These are phyloP conservation scores for Citrus cavaleriei DNA, from an alignment of 345 rosid genomes.

Conservation along the genomic window DNA sequence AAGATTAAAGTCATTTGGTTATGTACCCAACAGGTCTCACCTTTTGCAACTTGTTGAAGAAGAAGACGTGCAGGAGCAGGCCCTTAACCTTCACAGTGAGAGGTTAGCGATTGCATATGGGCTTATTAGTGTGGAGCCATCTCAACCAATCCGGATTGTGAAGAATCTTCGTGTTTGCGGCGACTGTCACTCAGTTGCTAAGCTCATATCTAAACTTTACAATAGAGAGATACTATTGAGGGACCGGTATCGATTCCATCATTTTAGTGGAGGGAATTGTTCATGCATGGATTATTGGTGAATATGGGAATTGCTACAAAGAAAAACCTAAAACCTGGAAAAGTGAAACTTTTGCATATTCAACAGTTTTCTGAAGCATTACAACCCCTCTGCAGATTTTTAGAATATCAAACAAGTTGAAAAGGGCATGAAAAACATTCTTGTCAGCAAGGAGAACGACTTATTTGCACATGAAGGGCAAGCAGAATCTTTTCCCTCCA, in stretches of 20 bases:
- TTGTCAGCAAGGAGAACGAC: background rate
- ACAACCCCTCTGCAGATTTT: no score
- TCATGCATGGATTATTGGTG: constrained; percentile 75
- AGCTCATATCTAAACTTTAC: constrained; percentile 55
- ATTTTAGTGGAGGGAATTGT: constrained; percentile 57
- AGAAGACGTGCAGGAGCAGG: constrained; percentile 58
- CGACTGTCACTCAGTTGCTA: constrained; percentile 66
- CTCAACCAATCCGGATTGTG: constrained; percentile 50
- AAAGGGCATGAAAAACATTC: background rate
- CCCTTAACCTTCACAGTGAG: constrained; percentile 62
- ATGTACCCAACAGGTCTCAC: constrained; percentile 51
- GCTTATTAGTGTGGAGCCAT: constrained; percentile 38
- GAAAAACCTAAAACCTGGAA: background rate
- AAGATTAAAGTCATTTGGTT: constrained; percentile 43
- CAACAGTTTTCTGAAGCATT: background rate
- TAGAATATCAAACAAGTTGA: background rate
- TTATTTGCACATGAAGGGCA: background rate
- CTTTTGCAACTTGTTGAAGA: constrained; percentile 66
- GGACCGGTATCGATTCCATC: constrained; percentile 65
- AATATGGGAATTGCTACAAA: constrained; percentile 2
- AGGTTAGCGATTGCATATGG: constrained; percentile 71
- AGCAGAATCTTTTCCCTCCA: background rate
- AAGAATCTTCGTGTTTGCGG: constrained; percentile 71
- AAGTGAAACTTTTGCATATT: background rate
- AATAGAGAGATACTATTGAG: constrained; percentile 54